Evolutionary conservation across 2,329 filamentous ascomycete genomes (phyloP), one percentile per base, ranked within the genome.

Genomic region (Fusarium luffae): DNA sequence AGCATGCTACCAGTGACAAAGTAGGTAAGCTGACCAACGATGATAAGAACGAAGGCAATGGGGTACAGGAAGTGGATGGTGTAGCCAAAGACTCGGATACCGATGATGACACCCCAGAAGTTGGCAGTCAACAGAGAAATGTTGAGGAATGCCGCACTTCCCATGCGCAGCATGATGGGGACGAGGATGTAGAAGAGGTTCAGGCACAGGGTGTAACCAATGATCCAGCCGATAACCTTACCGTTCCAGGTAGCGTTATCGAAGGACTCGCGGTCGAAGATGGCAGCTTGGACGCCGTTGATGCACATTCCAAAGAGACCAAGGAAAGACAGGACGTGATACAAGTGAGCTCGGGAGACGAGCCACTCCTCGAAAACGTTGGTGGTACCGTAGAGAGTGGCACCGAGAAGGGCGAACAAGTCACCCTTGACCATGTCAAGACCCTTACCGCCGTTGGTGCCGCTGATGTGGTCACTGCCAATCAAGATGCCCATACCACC

Each of bases 361-460:
- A 98, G 89, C 85, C 93, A 98, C 82, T 99, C 96, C 81, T 99
- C 95, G 54, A 93, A 91, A 5, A 95, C 92, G 80, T 99, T 99
- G 81, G 88, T 90, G 54, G 97, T 84, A 65, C 96, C 96, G 84
- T 99, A 99, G 76, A 94, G 91, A 1, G 93, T 94, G 13, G 96
- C 94, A 66, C 94, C 94, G 6, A 95, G 85, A 12, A 99, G 86
- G 10, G 92, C 94, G 77, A 98, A 98, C 10, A 99, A 84, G 77
- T 99, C 95, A 56, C 96, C 96, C 79, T 97, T 97, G 68, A 98
- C 80, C 76, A 92, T 88, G 78, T 96, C 85, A n/a, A 85, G 82
- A 54, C 87, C 86, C 8, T 85, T 81, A n/a, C 89, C 91, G 62
- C 89, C 88, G 81, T 93, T 93, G 75, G 84, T 82, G 69, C 92